Conservation (phyloP, 129 eudicot species). For the Arctium minus region DNA sequence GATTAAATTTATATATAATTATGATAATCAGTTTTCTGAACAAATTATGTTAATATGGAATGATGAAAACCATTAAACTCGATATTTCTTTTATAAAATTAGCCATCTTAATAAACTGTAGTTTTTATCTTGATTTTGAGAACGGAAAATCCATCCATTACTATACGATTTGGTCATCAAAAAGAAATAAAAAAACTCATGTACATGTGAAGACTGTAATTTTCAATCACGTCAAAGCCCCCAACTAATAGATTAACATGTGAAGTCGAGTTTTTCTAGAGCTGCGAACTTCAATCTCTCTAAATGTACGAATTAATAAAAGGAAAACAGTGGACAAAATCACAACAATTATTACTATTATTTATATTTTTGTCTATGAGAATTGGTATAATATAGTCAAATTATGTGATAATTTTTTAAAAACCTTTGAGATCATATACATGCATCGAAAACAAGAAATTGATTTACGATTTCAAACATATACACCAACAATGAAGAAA, state of each 20-base stretch:
- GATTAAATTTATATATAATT: background rate
- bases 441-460: background rate
- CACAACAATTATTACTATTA: background rate
- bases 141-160: background rate
- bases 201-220: conserved; percentile 2
- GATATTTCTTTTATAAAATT: background rate
- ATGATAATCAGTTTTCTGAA: too few relatives aligned
- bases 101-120: background rate
- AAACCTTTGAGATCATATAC: background rate
- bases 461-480: background rate
- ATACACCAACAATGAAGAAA: too few relatives aligned
- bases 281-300: background rate
- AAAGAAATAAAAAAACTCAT: background rate
- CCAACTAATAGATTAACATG: background rate
- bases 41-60: background rate
- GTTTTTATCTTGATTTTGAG: background rate
- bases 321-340: background rate
- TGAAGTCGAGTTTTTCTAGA: background rate
- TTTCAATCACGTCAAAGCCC: conserved; percentile 9
- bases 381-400: background rate
- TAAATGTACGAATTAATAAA: background rate
- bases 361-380: background rate
- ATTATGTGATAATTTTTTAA: background rate
- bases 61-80: background rate
- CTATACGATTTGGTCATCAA: background rate